A percentile compares a stretch with the other conserved stretches of the same genome.
Evolutionary conservation across 257 asterid genomes (phyloP).

Genomic region (Osmanthus fragrans): DNA sequence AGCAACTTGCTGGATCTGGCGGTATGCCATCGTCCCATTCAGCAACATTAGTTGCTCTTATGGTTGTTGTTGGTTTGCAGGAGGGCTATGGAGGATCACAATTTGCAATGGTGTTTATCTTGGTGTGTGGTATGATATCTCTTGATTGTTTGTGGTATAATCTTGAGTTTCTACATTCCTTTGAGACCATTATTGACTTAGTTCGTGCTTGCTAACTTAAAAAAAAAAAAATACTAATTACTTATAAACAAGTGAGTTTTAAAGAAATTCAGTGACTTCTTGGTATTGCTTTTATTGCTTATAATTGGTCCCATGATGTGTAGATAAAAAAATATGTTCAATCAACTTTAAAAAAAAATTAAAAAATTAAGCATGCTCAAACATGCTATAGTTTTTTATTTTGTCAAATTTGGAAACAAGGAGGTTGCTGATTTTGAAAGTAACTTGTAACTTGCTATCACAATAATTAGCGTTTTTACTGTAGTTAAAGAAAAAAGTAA

Average conservation of each 20-base stretch:
- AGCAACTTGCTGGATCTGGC: constrained; percentile 80
- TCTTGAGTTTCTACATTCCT: not conserved
- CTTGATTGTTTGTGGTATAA: not conserved
- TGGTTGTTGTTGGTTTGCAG: constrained; percentile 72
- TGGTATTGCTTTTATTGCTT: too few species aligned
- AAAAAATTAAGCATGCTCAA: too few species aligned
- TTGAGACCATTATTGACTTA: not conserved
- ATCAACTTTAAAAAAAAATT: constrained; percentile 1
- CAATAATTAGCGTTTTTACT: too few species aligned
- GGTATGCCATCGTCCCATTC: constrained; percentile 99
- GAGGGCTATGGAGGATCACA: constrained; percentile 83
- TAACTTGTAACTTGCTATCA: too few species aligned
- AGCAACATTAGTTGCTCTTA: constrained; percentile 86
- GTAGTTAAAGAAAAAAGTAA: too few species aligned
- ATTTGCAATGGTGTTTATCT: constrained; percentile 65
- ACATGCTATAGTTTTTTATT: too few species aligned
- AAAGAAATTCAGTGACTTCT: not conserved
- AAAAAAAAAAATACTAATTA: not conserved
- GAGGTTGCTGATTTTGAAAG: not conserved
- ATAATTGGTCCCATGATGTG: too few species aligned
- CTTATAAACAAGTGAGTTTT: not conserved
- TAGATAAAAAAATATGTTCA: not conserved
- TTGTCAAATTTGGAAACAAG: not conserved
- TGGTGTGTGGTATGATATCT: constrained; percentile 75
- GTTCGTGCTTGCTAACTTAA: too few species aligned